Evolutionary conservation across 176 grass and related monocot species (phyloP).

Genomic region (barley (Hordeum vulgare)): DNA sequence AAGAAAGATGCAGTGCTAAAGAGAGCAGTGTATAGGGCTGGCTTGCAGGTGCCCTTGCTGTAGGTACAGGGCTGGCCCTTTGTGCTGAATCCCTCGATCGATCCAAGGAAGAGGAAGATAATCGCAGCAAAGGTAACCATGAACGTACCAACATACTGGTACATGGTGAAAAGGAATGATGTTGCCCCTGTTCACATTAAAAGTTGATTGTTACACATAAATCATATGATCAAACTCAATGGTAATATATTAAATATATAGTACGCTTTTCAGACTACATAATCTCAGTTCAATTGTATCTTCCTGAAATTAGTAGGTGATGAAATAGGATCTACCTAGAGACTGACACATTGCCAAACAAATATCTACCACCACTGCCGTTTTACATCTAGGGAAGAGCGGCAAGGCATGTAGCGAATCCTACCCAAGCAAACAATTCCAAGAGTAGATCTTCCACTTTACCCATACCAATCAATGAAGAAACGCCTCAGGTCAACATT

Average conservation of each 20-base stretch:
- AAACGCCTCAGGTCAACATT: too few relatives aligned
- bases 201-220: constrained; percentile 7
- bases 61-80: constrained; percentile 63
- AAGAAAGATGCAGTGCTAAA: constrained; percentile 75
- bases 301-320: neutral
- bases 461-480: constrained; percentile 16
- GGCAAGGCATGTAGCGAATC: neutral
- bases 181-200: constrained; percentile 44
- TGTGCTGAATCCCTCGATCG: constrained; percentile 67
- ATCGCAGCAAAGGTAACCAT: constrained; percentile 41
- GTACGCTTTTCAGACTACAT: neutral
- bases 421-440: constrained; percentile 2
- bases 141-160: constrained; percentile 62
- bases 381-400: neutral
- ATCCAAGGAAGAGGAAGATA: constrained; percentile 65
- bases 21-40: constrained; percentile 60
- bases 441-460: neutral
- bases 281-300: neutral
- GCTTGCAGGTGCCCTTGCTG: constrained; percentile 62
- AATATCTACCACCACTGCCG: neutral
- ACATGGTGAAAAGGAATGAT: constrained; percentile 57
- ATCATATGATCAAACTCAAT: neutral
- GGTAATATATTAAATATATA: neutral
- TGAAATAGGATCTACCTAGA: neutral
- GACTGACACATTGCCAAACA: neutral